These are phyloP conservation scores for Bacidia gigantensis DNA, from an alignment of 495 filamentous ascomycete species.

Conservation along the genomic window DNA sequence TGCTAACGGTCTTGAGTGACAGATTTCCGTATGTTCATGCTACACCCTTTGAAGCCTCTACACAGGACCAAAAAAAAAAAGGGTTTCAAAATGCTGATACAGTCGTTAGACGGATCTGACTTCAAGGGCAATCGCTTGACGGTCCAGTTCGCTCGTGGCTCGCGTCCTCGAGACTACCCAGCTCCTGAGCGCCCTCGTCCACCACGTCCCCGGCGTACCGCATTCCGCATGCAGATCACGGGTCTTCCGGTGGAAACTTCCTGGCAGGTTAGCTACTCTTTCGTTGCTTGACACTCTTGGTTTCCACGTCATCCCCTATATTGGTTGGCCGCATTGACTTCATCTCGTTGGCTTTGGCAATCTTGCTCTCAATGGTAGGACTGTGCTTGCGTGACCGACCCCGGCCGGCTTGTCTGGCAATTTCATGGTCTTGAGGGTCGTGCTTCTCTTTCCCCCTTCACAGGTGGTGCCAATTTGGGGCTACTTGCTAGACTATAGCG, in stretches of 20 bases:
- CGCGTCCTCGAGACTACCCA: conserved; percentile 71
- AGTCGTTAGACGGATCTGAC: conserved; percentile 73
- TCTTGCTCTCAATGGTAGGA: conserved; percentile 7
- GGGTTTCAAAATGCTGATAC: not conserved
- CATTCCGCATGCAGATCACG: conserved; percentile 91
- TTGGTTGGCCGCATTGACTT: conserved; percentile 4
- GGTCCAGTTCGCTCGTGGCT: conserved; percentile 93
- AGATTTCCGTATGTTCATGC: conserved; percentile 50
- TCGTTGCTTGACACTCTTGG: conserved; percentile 15
- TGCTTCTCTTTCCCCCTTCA: not conserved
- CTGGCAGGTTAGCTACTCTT: conserved; percentile 90
- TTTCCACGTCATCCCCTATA: conserved; percentile 11
- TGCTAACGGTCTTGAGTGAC: conserved; percentile 15
- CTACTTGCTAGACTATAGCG: not conserved
- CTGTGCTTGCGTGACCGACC: conserved; percentile 3
- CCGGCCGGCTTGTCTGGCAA: not conserved
- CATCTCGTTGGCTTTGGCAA: conserved; percentile 1
- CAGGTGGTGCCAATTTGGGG: not conserved
- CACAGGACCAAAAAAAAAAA: not conserved
- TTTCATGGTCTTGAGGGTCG: not conserved
- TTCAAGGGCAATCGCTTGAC: conserved; percentile 96
- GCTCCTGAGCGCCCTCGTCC: conserved; percentile 57
- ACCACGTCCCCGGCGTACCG: conserved; percentile 86
- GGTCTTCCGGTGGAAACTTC: conserved; percentile 95
- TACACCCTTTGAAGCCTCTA: not conserved